These are phyloP conservation scores for Chytriomyces hyalinus DNA, from an alignment of 192 early-diverging fungal species.

Conservation along the genomic window DNA sequence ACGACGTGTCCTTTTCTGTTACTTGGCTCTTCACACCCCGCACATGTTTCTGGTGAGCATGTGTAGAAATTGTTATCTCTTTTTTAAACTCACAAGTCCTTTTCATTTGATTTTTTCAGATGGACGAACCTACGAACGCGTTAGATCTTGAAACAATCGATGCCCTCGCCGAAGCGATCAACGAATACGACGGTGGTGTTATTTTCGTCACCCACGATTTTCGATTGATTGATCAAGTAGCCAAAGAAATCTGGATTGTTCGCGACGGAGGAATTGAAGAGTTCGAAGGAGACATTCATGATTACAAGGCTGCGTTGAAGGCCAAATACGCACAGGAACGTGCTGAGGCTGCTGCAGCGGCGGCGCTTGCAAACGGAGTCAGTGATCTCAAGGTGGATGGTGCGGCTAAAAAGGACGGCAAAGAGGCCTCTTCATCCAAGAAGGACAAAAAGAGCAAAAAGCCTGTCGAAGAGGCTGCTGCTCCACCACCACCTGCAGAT, in stretches of 20 bases:
- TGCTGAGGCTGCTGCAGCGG: slow-evolving; percentile 38
- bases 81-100: not conserved
- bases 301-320: slow-evolving; percentile 50
- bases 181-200: slow-evolving; percentile 91
- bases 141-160: slow-evolving; percentile 89
- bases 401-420: not conserved
- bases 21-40: slow-evolving; percentile 84
- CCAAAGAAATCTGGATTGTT: slow-evolving; percentile 65
- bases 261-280: slow-evolving; percentile 47
- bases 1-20: slow-evolving; percentile 94
- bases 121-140: slow-evolving; percentile 97
- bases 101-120: not conserved
- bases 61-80: not conserved
- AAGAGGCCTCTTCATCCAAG: not conserved
- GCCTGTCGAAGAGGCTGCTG: too few relatives aligned
- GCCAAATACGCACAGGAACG: slow-evolving; percentile 43
- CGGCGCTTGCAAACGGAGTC: not conserved
- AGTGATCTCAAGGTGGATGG: not conserved
- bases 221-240: slow-evolving; percentile 93
- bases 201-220: slow-evolving; percentile 99
- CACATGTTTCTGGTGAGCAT: slow-evolving; percentile 85
- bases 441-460: too few relatives aligned
- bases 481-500: too few relatives aligned
- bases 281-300: slow-evolving; percentile 50
- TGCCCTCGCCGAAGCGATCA: slow-evolving; percentile 94